Evolutionary conservation across 495 filamentous ascomycete species (phyloP), one percentile per base, ranked within the genome.

Genomic region (Thozetella sp.): DNA sequence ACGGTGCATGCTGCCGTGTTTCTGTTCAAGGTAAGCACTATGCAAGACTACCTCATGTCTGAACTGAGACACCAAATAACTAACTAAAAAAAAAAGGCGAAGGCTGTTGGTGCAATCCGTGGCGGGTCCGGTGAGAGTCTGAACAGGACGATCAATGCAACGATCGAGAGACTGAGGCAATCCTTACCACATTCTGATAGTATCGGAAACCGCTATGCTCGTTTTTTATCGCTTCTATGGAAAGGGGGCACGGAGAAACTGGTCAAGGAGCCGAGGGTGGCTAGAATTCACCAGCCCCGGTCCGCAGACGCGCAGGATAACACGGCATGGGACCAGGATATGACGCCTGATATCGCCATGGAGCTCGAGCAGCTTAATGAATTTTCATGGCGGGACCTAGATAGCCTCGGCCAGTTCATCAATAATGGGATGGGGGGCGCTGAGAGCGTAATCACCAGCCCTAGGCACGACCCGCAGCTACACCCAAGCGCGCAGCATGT

Each of bases 1-100:
- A 76, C 72, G n/a, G 74, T 75, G 53, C 73, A 76, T 24, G 54
- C 54, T 11, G 30, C 54, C 6, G 54, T 55, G 54, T 30, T 55
- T 4, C n/a, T 55, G 20, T 55, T 55, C 22, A 30, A n/a, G 54
- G 54, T 30, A n/a, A 55, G n/a, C 15, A n/a, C 37, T 37, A 6
- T 37, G 15, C 15, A 15, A 15, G 30, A 6, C 6, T 37, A 6
- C 15, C 30, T 15, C 6, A 6, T 37, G 6, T 37, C 6, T 37
- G 6, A 15, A 6, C 6, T 37, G 30, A 37, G 6, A 37, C n/a
- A n/a, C n/a, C n/a, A n/a, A n/a, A n/a, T n/a, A n/a, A n/a, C n/a
- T n/a, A n/a, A n/a, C 15, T 37, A 37, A 37, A 6, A 15, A 37
- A 37, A 37, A 37, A 6, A 37, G 30, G 30, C 30, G 15, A 37